Evolutionary conservation across 2,329 filamentous ascomycete species (phyloP), one percentile per base, ranked within the genome.

Genomic region (Aspergillus brasiliensis): DNA sequence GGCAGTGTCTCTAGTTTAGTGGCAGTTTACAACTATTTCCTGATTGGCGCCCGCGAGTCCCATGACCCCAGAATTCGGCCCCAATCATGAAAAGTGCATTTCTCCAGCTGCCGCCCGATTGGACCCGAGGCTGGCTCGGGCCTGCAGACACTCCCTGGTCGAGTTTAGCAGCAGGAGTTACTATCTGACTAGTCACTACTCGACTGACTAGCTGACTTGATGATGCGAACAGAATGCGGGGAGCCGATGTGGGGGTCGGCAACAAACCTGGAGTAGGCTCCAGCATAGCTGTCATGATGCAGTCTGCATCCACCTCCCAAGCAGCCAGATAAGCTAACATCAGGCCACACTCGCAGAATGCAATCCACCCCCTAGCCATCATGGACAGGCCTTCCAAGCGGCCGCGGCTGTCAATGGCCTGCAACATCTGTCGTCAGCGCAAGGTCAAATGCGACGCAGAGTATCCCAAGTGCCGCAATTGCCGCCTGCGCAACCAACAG

Each of bases 361-460:
- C 13, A 17, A 28, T 13, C 15, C 23, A 1, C 25, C 15, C 15
- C n/a, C 11, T 34, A 34, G 31, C 11, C 15, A 38, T 37, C 42
- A 56, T 63, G 55, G 56, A 63, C 8, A 21, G 42, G n/a, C 51
- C 44, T 17, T 51, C 58, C 2, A 63, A 65, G 40, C 53, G 61
- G 8, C 57, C 57, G 10, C 62, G 65, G 37, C 54, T 66, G 57
- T 67, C 65, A 34, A 62, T 66, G 64, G 68, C 69, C 21, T 71
- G 69, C 53, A 71, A 71, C 27, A 65, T 58, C 13, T 71, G 69
- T 55, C 68, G 68, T 3, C 59, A 63, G 48, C 65, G 68, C 44
- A 71, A 71, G 46, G 64, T 71, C 21, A 70, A 70, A 48, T 71
- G 69, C 44, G 69, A 71, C 37, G 65, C 67, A 0, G 64, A 71